Percentiles rank a stretch among this genome's conserved stretches.
These are phyloP conservation scores for Alternaria infectoria DNA, from an alignment of 2,329 filamentous ascomycete species.

Conservation along the genomic window DNA sequence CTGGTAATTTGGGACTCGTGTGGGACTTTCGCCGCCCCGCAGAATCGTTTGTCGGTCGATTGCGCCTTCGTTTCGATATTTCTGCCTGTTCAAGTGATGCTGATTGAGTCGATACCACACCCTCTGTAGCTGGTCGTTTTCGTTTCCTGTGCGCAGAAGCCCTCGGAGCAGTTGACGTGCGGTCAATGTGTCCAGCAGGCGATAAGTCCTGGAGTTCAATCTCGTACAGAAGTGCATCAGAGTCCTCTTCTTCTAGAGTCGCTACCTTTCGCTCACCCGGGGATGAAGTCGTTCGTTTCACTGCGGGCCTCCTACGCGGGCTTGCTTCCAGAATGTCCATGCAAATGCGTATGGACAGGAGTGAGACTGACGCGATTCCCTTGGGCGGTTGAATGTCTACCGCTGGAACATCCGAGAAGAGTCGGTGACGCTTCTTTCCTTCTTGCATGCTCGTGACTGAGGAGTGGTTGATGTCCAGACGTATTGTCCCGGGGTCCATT, in stretches of 20 bases:
- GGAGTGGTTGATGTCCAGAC: conserved; percentile 29
- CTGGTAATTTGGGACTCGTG: neutral
- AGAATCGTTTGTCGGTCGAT: neutral
- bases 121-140: conserved; percentile 2
- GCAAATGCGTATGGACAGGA: conserved; percentile 38
- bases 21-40: neutral
- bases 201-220: neutral
- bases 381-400: conserved; percentile 41
- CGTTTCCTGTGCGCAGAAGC: conserved; percentile 1
- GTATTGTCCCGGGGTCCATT: conserved; percentile 14
- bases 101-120: neutral
- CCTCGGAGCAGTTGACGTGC: neutral
- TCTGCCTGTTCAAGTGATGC: neutral
- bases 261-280: neutral
- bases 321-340: conserved; percentile 27
- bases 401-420: conserved; percentile 29
- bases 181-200: neutral
- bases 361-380: conserved; percentile 24
- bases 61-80: neutral
- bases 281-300: conserved; percentile 18
- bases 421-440: conserved; percentile 24
- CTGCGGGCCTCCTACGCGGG: conserved; percentile 4
- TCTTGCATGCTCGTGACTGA: conserved; percentile 4
- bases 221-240: neutral
- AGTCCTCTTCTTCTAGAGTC: neutral